Conservation (phyloP, 75 land plant genomes). For the Azolla pinnata region DNA sequence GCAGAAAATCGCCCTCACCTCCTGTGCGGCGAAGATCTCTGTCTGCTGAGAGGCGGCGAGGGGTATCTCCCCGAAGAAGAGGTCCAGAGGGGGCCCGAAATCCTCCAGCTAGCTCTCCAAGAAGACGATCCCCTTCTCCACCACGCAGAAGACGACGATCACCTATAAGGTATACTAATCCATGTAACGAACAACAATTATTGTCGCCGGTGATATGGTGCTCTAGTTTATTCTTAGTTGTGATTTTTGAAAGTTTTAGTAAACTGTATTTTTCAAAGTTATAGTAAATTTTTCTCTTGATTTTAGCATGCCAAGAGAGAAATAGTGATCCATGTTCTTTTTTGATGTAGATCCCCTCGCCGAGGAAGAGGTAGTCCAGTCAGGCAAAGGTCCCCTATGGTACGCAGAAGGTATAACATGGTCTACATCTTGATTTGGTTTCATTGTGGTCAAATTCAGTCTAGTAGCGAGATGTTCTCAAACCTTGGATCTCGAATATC, state of each 20-base stretch:
- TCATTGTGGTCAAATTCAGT: too few relatives aligned
- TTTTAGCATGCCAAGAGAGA: constrained; percentile 6
- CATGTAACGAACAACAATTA: not conserved
- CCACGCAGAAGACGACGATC: constrained; percentile 57
- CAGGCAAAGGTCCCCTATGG: constrained; percentile 68
- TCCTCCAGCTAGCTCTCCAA: constrained; percentile 45
- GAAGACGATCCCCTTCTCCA: constrained; percentile 77
- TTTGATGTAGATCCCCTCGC: constrained; percentile 45
- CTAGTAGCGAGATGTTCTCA: too few relatives aligned
- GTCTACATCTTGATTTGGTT: constrained; percentile 9
- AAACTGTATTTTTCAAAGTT: not conserved
- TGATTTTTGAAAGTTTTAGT: not conserved
- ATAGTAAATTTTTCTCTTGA: too few relatives aligned
- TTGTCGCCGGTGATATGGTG: not conserved
- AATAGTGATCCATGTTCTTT: not conserved
- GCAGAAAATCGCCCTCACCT: constrained; percentile 25
- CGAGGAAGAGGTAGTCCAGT: constrained; percentile 71
- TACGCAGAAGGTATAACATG: constrained; percentile 61
- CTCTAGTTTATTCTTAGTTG: not conserved
- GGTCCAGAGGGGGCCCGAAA: constrained; percentile 41
- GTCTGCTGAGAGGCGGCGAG: constrained; percentile 38
- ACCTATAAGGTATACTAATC: constrained; percentile 23
- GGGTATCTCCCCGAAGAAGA: constrained; percentile 14
- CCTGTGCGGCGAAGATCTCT: constrained; percentile 59
- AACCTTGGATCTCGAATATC: too few relatives aligned